These are phyloP conservation scores for Epichloe hybrida DNA, from an alignment of 2,329 filamentous ascomycete species.

Conservation along the genomic window DNA sequence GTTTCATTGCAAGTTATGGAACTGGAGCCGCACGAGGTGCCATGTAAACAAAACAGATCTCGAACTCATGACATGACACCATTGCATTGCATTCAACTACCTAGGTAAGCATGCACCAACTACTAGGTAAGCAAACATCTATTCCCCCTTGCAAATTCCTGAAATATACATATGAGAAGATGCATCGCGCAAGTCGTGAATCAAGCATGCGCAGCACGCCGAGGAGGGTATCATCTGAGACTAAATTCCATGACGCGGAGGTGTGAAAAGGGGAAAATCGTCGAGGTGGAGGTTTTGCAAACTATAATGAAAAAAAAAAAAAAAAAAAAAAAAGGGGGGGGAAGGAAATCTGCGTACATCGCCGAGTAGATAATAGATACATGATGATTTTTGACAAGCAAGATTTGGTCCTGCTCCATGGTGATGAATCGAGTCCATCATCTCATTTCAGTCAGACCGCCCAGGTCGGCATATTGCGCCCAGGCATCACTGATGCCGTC, in stretches of 20 bases:
- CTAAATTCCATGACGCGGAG: too few relatives aligned
- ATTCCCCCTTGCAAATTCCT: neutral
- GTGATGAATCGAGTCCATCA: slow-evolving; percentile 9
- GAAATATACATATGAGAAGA: slow-evolving; percentile 1
- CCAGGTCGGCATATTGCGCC: slow-evolving; percentile 34
- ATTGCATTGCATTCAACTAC: too few relatives aligned
- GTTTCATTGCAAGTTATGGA: too few relatives aligned
- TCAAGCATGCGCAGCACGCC: neutral
- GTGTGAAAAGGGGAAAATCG: too few relatives aligned
- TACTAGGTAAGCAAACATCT: neutral
- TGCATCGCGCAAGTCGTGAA: neutral
- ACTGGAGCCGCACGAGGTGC: too few relatives aligned
- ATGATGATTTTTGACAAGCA: neutral
- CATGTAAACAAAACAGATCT: too few relatives aligned
- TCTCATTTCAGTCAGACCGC: slow-evolving; percentile 28
- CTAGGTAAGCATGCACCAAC: neutral
- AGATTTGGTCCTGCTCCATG: neutral
- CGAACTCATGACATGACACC: too few relatives aligned
- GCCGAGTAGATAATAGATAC: neutral
- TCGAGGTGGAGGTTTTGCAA: too few relatives aligned
- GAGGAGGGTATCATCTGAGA: neutral
- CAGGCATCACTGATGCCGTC: slow-evolving; percentile 21
- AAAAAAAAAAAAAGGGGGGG: too few relatives aligned
- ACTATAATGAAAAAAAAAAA: too few relatives aligned
- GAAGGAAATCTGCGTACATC: too few relatives aligned